Evolutionary conservation across 345 rosid genomes (phyloP), one percentile per base, ranked within the genome.

Genomic region (Pelargonium nanum): DNA sequence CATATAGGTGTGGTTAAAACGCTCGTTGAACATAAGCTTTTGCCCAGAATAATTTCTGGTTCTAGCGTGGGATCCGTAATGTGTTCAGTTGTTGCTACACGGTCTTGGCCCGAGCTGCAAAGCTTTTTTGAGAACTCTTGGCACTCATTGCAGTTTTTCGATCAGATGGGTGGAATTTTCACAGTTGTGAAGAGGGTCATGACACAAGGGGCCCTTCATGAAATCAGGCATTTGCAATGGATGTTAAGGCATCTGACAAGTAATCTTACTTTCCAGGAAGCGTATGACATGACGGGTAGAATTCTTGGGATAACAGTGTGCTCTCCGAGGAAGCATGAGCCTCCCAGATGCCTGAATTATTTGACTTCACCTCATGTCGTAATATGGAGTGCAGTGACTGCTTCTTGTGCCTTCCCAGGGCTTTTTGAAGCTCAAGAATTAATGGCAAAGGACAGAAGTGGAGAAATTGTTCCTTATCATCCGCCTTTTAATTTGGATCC

Each of bases 361-460:
- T 78, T 94, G 74, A 94, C 91, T 54, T 90, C 97, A 0, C 97
- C 99, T 70, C 99, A 94, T 68, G 99, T 94, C 58, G 92, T 94
- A 34, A 94, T 94, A 77, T 94, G 97, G 97, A 94, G 99, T 57
- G 99, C 97, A 16, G 97, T 94, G 55, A 86, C 91, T 4, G 99
- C 97, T 61, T 94, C 99, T 45, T 94, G 97, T 67, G 99, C 99
- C 59, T 94, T 94, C 48, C 97, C 99, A 24, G 99, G 95, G 55
- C 89, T 94, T 32, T 94, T 90, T 63, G 97, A 94, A 77, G 99
- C 99, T 28, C 99, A 94, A 74, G 99, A 94, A 60, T 72, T 94
- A 52, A 94, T 94, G 99, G 99, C 97, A 13, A 94, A 94, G 76
- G 83, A 85, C 72, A 79, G 99, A 66, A 86, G 90, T 61, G 99